A percentile compares a stretch with the other conserved stretches of the same genome.
phyloP scores from a whole-genome alignment of 2,329 filamentous ascomycete genomes.

The Chrysoporthe deuterocubensis region DNA sequence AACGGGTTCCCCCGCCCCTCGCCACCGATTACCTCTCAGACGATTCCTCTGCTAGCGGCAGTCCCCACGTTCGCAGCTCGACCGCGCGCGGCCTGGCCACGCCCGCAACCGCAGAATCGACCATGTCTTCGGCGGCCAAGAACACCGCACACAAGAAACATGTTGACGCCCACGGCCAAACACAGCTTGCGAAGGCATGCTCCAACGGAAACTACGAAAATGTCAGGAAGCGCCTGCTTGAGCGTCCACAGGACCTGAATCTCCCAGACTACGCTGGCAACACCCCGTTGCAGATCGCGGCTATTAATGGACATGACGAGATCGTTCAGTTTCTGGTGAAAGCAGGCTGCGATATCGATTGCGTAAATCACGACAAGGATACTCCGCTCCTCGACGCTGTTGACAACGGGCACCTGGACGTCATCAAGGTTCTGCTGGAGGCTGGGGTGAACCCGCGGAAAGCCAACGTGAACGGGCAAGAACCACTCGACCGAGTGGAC shows the following conservation, averaged over 20 bases:
- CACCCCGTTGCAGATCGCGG: constrained; percentile 90
- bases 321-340: constrained; percentile 88
- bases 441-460: constrained; percentile 91
- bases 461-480: constrained; percentile 89
- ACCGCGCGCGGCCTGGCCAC: constrained; percentile 61
- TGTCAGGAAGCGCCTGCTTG: constrained; percentile 74
- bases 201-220: constrained; percentile 81
- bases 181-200: constrained; percentile 85
- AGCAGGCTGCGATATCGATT: constrained; percentile 83
- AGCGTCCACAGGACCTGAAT: constrained; percentile 86
- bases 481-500: constrained; percentile 83
- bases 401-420: constrained; percentile 89
- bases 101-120: constrained; percentile 60
- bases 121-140: constrained; percentile 70
- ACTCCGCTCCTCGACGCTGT: constrained; percentile 95
- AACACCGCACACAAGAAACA: constrained; percentile 80
- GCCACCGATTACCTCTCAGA: constrained; percentile 70
- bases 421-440: constrained; percentile 81
- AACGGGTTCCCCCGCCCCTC: constrained; percentile 63
- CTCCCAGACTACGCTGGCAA: constrained; percentile 94
- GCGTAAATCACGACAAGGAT: constrained; percentile 79
- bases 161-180: constrained; percentile 90
- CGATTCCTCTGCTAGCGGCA: constrained; percentile 65
- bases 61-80: constrained; percentile 62
- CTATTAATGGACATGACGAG: constrained; percentile 81